Evolutionary conservation across 495 filamentous ascomycete genomes (phyloP).

Genomic region (Aspergillus avenaceus): DNA sequence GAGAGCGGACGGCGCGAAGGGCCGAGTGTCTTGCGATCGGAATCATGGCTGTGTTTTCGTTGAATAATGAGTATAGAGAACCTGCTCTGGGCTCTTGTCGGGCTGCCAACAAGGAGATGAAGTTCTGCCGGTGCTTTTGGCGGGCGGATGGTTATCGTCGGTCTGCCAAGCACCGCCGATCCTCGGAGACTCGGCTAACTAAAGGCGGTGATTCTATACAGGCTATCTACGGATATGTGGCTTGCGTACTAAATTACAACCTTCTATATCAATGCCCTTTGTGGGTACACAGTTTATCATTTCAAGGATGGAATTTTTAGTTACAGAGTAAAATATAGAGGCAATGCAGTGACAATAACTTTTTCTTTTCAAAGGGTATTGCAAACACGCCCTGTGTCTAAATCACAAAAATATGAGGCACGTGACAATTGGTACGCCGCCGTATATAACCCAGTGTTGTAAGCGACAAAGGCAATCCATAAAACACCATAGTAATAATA

Average conservation of each 20-base stretch:
- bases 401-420: conserved; percentile 20
- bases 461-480: conserved; percentile 14
- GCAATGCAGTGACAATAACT: not conserved
- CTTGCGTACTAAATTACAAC: not conserved
- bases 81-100: conserved; percentile 24
- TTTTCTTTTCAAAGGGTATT: conserved; percentile 10
- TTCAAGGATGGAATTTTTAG: not conserved
- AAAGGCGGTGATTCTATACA: conserved; percentile 8
- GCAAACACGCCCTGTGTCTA: conserved; percentile 14
- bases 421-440: conserved; percentile 38
- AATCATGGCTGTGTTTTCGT: conserved; percentile 30
- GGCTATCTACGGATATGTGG: not conserved
- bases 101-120: conserved; percentile 19
- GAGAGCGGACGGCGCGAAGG: conserved; percentile 47
- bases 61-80: conserved; percentile 2
- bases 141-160: conserved; percentile 17
- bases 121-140: not conserved
- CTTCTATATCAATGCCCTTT: too few species aligned
- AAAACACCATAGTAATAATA: conserved; percentile 9
- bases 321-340: not conserved
- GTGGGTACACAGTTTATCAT: not conserved
- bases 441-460: conserved; percentile 7
- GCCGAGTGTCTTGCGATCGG: conserved; percentile 40
- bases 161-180: conserved; percentile 28
- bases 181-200: conserved; percentile 42